A percentile compares a stretch with the other conserved stretches of the same genome.
Conservation (phyloP, 2,329 filamentous ascomycete genomes). For the Falciphora oryzae region DNA sequence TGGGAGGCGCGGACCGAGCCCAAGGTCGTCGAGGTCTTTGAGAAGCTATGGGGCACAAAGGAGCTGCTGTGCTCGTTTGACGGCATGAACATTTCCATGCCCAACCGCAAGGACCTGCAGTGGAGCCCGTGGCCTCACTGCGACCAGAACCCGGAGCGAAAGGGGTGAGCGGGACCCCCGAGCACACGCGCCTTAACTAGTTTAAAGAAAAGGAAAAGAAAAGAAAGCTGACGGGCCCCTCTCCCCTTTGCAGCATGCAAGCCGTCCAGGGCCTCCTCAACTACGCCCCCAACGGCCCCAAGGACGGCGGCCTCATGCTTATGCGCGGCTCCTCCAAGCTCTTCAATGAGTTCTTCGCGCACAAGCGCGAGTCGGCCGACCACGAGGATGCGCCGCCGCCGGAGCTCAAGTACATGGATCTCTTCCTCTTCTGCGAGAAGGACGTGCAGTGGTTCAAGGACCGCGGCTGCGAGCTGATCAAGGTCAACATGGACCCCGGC, state of each 20-base stretch:
- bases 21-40: constrained; percentile 32
- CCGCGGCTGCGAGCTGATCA: constrained; percentile 30
- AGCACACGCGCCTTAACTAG: not conserved
- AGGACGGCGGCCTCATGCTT: constrained; percentile 38
- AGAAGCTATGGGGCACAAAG: constrained; percentile 32
- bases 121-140: constrained; percentile 36
- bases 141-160: constrained; percentile 33
- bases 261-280: constrained; percentile 26
- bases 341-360: constrained; percentile 37
- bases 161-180: constrained; percentile 23
- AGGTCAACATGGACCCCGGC: constrained; percentile 34
- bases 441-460: constrained; percentile 37
- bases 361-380: constrained; percentile 23
- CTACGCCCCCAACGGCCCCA: constrained; percentile 32
- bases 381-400: constrained; percentile 26
- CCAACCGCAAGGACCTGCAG: constrained; percentile 24
- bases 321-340: constrained; percentile 36
- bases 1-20: constrained; percentile 39
- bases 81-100: constrained; percentile 36
- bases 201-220: too few species aligned
- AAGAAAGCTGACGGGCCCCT: too few species aligned
- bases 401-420: constrained; percentile 23
- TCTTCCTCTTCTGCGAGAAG: constrained; percentile 35
- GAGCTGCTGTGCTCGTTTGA: constrained; percentile 24
- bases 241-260: constrained; percentile 19